Evolutionary conservation across 495 filamentous ascomycete species (phyloP).

Genomic region (Cercophora sp.): DNA sequence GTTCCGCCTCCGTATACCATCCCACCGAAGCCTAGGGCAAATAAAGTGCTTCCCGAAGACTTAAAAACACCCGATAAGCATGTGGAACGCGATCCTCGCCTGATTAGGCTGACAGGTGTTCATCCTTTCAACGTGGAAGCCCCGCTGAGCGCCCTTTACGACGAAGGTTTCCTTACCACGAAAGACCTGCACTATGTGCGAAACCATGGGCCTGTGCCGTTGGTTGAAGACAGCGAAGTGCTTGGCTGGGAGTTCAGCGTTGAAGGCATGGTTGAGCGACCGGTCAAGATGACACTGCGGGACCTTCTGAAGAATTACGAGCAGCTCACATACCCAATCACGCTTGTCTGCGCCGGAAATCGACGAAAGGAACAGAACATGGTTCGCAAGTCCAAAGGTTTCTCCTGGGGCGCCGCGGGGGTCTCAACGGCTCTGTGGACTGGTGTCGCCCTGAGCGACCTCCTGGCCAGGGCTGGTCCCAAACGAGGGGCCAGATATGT

Average conservation of each 20-base stretch:
- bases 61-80: conserved; percentile 79
- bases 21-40: conserved; percentile 64
- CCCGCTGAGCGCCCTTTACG: conserved; percentile 72
- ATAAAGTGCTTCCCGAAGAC: conserved; percentile 67
- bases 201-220: conserved; percentile 86
- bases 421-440: conserved; percentile 89
- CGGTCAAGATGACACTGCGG: conserved; percentile 67
- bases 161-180: conserved; percentile 86
- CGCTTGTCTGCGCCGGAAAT: conserved; percentile 92
- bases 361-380: conserved; percentile 91
- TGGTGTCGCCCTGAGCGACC: conserved; percentile 70
- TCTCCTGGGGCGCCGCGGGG: conserved; percentile 92
- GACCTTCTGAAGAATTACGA: conserved; percentile 74
- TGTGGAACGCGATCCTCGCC: conserved; percentile 79
- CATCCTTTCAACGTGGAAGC: conserved; percentile 96
- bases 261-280: conserved; percentile 80
- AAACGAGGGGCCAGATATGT: conserved; percentile 72
- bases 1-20: conserved; percentile 47
- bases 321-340: conserved; percentile 82
- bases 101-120: conserved; percentile 85
- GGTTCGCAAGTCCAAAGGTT: conserved; percentile 88
- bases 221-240: conserved; percentile 67
- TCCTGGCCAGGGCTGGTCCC: conserved; percentile 67
- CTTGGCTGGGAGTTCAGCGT: conserved; percentile 81
- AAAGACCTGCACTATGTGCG: conserved; percentile 95